Evolutionary conservation across 75 land plant genomes (phyloP).

Genomic region (Pseudotsuga menziesii): DNA sequence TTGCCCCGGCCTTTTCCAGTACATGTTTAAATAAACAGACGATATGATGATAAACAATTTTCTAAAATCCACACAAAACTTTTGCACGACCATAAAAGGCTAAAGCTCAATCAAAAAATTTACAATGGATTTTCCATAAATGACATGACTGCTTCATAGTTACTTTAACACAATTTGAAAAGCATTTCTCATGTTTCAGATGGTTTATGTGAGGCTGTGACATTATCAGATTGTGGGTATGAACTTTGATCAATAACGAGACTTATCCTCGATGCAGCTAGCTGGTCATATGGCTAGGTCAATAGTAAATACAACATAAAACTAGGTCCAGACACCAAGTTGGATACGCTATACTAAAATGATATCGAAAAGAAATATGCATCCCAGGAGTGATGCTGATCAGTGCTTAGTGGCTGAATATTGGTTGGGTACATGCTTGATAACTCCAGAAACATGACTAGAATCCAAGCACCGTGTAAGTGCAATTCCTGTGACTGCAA

Average conservation of each 20-base stretch:
- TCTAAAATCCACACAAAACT: neutral
- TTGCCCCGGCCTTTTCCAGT: neutral
- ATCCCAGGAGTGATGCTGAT: neutral
- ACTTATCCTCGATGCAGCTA: neutral
- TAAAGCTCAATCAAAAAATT: neutral
- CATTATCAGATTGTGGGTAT: neutral
- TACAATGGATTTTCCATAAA: neutral
- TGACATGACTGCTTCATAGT: neutral
- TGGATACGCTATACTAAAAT: neutral
- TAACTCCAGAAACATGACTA: neutral
- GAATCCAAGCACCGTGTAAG: neutral
- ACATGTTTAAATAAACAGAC: neutral
- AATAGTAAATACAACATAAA: constrained; percentile 5
- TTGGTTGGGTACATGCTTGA: neutral
- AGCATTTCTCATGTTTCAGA: neutral
- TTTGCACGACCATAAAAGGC: neutral
- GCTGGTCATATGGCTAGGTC: neutral
- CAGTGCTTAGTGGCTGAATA: neutral
- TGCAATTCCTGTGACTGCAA: neutral
- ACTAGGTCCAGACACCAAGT: neutral
- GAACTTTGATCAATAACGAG: neutral
- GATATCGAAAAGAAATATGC: neutral
- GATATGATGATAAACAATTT: neutral
- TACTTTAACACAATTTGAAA: too few species aligned
- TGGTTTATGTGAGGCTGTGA: neutral